Conservation (phyloP, 148 eudicot species). For the Cornus florida region DNA sequence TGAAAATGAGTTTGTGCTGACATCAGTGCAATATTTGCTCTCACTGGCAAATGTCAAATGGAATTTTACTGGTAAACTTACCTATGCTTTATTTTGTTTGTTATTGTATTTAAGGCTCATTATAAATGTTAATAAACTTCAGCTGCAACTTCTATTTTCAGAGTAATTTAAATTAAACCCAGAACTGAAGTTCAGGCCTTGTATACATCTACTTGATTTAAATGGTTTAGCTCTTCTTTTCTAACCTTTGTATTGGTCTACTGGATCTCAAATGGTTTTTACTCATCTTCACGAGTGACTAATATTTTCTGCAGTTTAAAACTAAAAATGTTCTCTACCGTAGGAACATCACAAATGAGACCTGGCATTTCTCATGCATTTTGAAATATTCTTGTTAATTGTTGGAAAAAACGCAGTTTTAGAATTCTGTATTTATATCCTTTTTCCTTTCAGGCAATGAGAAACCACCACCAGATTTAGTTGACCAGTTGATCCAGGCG, state of each 20-base stretch:
- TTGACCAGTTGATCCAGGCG: slow-evolving; percentile 74
- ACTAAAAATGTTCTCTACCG: neutral
- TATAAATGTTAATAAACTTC: neutral
- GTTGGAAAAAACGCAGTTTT: neutral
- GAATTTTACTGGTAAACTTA: slow-evolving; percentile 59
- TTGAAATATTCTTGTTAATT: neutral
- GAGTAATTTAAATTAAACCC: neutral
- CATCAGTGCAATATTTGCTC: slow-evolving; percentile 83
- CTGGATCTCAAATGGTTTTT: neutral
- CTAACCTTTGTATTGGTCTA: too few species aligned
- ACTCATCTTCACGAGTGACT: neutral
- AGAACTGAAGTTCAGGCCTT: neutral
- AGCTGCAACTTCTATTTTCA: slow-evolving; percentile 1
- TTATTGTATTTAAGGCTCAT: neutral
- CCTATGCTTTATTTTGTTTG: slow-evolving; percentile 1
- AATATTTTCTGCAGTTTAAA: neutral
- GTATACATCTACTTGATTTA: neutral
- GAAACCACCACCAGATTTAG: slow-evolving; percentile 56
- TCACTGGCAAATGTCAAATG: slow-evolving; percentile 72
- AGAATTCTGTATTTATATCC: neutral
- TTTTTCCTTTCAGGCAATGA: slow-evolving; percentile 49
- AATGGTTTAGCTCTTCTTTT: neutral
- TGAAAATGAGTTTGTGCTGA: slow-evolving; percentile 85
- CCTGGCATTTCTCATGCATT: neutral
- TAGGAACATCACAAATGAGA: neutral